These are phyloP conservation scores for Lactarius quietus DNA, from an alignment of 768 basidiomycete genomes.

Conservation along the genomic window DNA sequence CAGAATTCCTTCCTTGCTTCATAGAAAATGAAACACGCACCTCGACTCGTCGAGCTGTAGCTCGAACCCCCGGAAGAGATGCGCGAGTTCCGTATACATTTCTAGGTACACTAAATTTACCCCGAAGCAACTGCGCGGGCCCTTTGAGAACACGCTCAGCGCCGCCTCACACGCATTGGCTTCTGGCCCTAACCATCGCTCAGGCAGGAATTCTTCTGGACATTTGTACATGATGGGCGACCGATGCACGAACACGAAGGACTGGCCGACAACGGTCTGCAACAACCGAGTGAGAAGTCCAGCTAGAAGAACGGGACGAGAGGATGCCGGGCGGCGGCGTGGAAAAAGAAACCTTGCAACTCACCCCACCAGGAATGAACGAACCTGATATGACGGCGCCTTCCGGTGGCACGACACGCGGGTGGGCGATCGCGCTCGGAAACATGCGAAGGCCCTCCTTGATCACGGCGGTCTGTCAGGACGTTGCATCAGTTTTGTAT, in stretches of 20 bases:
- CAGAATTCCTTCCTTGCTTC: too few species aligned
- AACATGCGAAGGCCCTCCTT: slow-evolving; percentile 45
- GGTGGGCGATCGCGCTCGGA: slow-evolving; percentile 39
- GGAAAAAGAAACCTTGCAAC: slow-evolving; percentile 16
- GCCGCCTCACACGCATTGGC: slow-evolving; percentile 39
- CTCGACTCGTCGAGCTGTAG: slow-evolving; percentile 32
- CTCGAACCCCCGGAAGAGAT: slow-evolving; percentile 39
- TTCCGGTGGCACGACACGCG: slow-evolving; percentile 38
- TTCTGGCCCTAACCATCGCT: slow-evolving; percentile 41
- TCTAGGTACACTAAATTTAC: slow-evolving; percentile 46
- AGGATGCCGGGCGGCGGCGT: background rate
- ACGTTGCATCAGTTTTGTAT: background rate
- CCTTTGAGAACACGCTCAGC: slow-evolving; percentile 44
- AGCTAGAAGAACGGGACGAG: background rate
- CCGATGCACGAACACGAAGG: slow-evolving; percentile 38
- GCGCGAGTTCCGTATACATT: slow-evolving; percentile 41
- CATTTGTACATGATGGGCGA: slow-evolving; percentile 41
- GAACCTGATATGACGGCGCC: slow-evolving; percentile 36
- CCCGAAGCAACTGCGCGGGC: slow-evolving; percentile 44
- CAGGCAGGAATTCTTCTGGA: slow-evolving; percentile 38
- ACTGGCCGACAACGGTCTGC: slow-evolving; percentile 43
- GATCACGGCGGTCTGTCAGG: slow-evolving; percentile 42
- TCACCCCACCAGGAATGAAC: slow-evolving; percentile 39
- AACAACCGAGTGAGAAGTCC: background rate
- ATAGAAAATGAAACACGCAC: background rate